Evolutionary conservation across 495 filamentous ascomycete genomes (phyloP).

Genomic region (Parachaetomium inaequale): DNA sequence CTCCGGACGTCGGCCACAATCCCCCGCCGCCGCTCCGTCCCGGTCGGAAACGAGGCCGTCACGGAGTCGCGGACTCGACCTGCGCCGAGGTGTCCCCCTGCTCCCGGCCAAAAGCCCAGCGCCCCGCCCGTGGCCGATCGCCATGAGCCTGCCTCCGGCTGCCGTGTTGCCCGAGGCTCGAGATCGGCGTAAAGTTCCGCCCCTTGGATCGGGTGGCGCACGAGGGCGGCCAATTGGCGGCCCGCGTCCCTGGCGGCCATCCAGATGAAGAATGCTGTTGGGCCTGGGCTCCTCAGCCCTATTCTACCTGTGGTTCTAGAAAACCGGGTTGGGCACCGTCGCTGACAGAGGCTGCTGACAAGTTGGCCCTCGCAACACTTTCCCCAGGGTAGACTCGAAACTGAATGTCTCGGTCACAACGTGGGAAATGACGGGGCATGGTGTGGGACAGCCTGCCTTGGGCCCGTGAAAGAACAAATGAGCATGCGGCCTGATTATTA

Average conservation of each 20-base stretch:
- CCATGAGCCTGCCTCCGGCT: no score
- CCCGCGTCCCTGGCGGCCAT: not conserved
- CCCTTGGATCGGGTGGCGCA: no score
- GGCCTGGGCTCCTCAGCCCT: slow-evolving; percentile 8
- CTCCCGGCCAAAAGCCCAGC: no score
- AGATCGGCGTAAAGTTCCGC: no score
- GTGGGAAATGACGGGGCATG: not conserved
- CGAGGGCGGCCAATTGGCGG: no score
- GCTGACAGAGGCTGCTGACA: not conserved
- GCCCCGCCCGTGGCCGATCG: no score
- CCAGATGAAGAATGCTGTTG: not conserved
- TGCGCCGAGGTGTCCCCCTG: no score
- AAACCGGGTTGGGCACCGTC: not conserved
- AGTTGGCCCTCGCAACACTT: not conserved
- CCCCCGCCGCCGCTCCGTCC: no score
- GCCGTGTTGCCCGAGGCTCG: no score
- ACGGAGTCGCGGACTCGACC: no score
- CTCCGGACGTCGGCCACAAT: no score
- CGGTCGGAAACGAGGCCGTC: no score
- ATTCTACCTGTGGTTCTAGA: not conserved
- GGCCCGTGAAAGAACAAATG: slow-evolving; percentile 2
- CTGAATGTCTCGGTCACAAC: not conserved
- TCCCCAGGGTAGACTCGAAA: not conserved
- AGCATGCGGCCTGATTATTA: not conserved
- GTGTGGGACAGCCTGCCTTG: not conserved